Conservation (phyloP, 2,329 filamentous ascomycete species). For the Calonectria pseudoreteaudii region DNA sequence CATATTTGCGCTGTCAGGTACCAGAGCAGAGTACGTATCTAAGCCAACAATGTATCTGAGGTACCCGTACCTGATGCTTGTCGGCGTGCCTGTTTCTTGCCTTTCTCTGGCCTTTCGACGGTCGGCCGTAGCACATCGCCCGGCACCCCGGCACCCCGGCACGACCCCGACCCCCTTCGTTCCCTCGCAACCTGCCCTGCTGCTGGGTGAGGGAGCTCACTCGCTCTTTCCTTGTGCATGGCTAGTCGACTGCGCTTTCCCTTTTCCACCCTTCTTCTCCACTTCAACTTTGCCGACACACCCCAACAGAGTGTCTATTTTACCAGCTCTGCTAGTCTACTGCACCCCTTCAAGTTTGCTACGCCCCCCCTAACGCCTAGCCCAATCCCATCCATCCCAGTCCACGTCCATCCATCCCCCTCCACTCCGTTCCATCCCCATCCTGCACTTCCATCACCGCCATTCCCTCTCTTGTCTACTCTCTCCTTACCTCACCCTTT, state of each 20-base stretch:
- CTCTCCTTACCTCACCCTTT: constrained; percentile 48
- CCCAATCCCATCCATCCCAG: constrained; percentile 39
- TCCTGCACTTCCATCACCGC: constrained; percentile 45
- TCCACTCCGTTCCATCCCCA: constrained; percentile 51
- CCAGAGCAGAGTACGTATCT: neutral
- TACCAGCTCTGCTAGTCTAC: constrained; percentile 7
- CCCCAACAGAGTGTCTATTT: constrained; percentile 7
- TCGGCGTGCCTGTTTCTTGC: constrained; percentile 2
- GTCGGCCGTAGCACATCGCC: constrained; percentile 12
- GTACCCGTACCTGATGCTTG: constrained; percentile 22
- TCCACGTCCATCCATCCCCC: constrained; percentile 50
- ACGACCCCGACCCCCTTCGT: constrained; percentile 16
- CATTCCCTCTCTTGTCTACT: constrained; percentile 47
- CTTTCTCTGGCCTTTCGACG: neutral
- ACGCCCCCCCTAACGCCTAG: constrained; percentile 18
- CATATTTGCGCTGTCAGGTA: constrained; percentile 5
- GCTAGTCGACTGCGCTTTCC: constrained; percentile 15
- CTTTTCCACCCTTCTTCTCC: constrained; percentile 6
- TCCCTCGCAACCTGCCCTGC: constrained; percentile 10
- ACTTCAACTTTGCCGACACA: neutral
- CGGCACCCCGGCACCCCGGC: constrained; percentile 14
- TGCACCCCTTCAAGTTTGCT: constrained; percentile 22
- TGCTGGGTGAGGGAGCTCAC: constrained; percentile 7
- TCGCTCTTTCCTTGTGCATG: constrained; percentile 10
- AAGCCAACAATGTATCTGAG: constrained; percentile 5